Percentiles rank a stretch among this genome's conserved stretches.
These are phyloP conservation scores for Panellus pusillus DNA, from an alignment of 768 basidiomycete species.

Conservation along the genomic window DNA sequence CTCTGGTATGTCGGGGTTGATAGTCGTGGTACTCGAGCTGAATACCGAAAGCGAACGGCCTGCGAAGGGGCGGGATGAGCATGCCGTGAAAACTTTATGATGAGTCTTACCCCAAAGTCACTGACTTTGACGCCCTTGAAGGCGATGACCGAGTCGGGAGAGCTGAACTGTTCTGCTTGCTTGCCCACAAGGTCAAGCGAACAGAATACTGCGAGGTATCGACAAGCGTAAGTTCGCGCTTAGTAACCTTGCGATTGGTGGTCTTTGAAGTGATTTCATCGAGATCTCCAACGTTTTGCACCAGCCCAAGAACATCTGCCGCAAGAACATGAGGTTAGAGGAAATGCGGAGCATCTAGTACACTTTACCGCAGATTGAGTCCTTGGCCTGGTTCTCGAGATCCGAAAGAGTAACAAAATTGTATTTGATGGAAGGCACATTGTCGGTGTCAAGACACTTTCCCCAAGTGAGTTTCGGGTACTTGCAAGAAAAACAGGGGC, in stretches of 20 bases:
- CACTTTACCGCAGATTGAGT: constrained; percentile 75
- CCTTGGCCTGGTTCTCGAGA: constrained; percentile 68
- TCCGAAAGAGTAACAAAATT: constrained; percentile 69
- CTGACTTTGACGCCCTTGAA: constrained; percentile 94
- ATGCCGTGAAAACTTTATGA: not conserved
- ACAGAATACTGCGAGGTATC: constrained; percentile 79
- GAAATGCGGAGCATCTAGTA: not conserved
- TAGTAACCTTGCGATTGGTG: constrained; percentile 76
- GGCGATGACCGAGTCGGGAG: constrained; percentile 71
- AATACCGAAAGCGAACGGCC: constrained; percentile 85
- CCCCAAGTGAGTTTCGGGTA: constrained; percentile 5
- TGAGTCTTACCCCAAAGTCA: constrained; percentile 74
- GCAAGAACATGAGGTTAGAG: constrained; percentile 10
- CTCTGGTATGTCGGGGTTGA: constrained; percentile 91
- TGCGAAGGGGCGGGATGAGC: constrained; percentile 28
- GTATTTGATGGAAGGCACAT: constrained; percentile 82
- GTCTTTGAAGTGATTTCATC: constrained; percentile 75
- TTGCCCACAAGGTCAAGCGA: constrained; percentile 92
- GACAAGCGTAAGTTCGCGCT: constrained; percentile 87
- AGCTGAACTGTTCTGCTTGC: constrained; percentile 81
- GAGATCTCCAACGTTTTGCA: constrained; percentile 74
- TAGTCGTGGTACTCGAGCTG: constrained; percentile 75
- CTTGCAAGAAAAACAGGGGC: not conserved
- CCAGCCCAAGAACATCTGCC: constrained; percentile 83
- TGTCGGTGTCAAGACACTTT: constrained; percentile 77